Base-by-base conservation (phyloP, 176 grass and related monocot species). In the Urochloa ruziziensis region DNA sequence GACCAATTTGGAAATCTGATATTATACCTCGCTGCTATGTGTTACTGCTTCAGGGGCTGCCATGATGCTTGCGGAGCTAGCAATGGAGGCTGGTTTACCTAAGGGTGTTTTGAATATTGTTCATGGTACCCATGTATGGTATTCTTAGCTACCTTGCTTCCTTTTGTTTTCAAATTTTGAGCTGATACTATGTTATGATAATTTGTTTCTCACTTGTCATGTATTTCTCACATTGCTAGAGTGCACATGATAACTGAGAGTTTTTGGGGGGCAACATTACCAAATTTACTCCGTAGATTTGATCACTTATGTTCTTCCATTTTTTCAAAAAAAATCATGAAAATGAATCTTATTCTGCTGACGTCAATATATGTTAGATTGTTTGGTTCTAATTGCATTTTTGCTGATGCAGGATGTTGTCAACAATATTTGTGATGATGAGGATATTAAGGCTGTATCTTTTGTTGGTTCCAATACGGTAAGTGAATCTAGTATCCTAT, bases 381-480 rank as follows among this genome's bases (percentile, higher is more conserved):
- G 25, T 48, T 72, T 72, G 69, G 35, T 86, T 82, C 39, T 57
- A 59, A 80, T 81, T 87, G 59, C 78, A 24, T 39, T 80, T 82
- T 53, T 70, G 10, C 36, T 34, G 84, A 84, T 60, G 51, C 85
- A 99, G 96, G 93, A 99, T 73, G 77, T 91, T 83, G 96, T 99
- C n/a, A 99, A 96, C 79, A 99, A 94, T 63, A 99, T 99, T 70
- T 99, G 96, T 83, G 96, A 99, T 82, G 87, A 96, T 51, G 85
- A 92, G 11, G 83, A 91, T 70, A 98, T 95, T 78, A 98, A 95
- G 77, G 96, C 96, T 68, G 85, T 98, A 83, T 98, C 96, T 44
- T 98, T 98, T 90, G 96, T 98, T 88, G 96, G 96, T 79, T 98
- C 96, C 60, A 98, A 98, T 77, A 98, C 83, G 78, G 96, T 98